phyloP scores from a whole-genome alignment of 2,329 filamentous ascomycete species.

The Monosporascus sp. region DNA sequence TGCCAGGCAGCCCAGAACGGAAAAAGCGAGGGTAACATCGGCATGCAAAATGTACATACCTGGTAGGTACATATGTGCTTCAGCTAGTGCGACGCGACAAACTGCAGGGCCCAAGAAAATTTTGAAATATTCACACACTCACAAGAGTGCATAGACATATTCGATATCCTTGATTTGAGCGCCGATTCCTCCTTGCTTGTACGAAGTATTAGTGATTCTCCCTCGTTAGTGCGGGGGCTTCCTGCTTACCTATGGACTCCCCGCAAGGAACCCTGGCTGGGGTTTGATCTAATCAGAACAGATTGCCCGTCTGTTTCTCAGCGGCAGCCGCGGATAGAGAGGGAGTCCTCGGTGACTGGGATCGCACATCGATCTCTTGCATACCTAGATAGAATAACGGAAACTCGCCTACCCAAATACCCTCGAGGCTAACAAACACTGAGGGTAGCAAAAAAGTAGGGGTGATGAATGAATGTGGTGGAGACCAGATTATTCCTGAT shows the following conservation, averaged over 20 bases:
- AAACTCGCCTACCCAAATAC: too few species aligned
- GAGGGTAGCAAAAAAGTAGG: too few species aligned
- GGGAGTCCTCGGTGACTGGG: too few species aligned
- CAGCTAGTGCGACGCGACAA: background rate
- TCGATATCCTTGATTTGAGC: background rate
- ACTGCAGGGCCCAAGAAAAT: background rate
- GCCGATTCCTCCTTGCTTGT: background rate
- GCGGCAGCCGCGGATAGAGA: background rate
- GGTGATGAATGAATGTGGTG: too few species aligned
- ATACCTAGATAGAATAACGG: too few species aligned
- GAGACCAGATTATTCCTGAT: too few species aligned
- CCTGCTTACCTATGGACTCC: background rate
- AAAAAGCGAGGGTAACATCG: background rate
- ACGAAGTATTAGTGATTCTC: background rate
- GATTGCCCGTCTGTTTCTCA: background rate
- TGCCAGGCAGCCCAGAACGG: background rate
- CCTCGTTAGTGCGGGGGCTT: background rate
- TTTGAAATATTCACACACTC: too few species aligned
- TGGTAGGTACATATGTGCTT: background rate
- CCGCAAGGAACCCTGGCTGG: background rate
- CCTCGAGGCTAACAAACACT: too few species aligned
- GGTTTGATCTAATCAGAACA: too few species aligned
- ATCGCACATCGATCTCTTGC: too few species aligned
- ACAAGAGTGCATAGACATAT: too few species aligned
- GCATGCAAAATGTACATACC: background rate